These are phyloP conservation scores for Fusarium brevicatenulatum DNA, from an alignment of 2,329 filamentous ascomycete genomes.

Conservation along the genomic window DNA sequence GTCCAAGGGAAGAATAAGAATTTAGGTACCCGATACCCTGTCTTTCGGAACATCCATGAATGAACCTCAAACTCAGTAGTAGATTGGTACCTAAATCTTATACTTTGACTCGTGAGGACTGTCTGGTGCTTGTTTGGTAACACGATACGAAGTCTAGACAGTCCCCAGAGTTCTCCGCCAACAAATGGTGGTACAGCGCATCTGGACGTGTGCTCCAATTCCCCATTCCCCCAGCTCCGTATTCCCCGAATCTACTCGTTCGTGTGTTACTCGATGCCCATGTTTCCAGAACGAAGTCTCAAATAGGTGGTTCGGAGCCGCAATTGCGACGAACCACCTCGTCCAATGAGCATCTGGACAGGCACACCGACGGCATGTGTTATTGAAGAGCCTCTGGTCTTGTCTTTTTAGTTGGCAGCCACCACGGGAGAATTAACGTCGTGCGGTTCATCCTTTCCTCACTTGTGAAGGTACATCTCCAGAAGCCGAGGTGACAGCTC, in stretches of 20 bases:
- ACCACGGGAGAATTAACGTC: constrained; percentile 19
- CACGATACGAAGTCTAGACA: background rate
- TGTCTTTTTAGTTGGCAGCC: constrained; percentile 32
- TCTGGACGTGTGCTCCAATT: constrained; percentile 12
- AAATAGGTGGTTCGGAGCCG: constrained; percentile 31
- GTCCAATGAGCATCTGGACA: constrained; percentile 9
- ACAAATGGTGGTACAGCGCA: background rate
- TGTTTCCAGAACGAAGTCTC: constrained; percentile 3
- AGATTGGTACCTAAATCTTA: constrained; percentile 7
- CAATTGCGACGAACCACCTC: constrained; percentile 18
- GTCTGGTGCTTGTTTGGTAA: background rate
- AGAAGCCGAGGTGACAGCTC: background rate
- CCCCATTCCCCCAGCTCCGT: constrained; percentile 17
- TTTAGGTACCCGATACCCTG: background rate
- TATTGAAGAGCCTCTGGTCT: constrained; percentile 18
- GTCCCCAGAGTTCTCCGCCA: constrained; percentile 28
- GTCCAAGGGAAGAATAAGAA: constrained; percentile 1
- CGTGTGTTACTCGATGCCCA: background rate
- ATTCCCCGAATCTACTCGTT: constrained; percentile 1
- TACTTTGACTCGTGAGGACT: background rate
- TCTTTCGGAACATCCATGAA: background rate
- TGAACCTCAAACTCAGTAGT: background rate
- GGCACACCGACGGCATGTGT: constrained; percentile 25
- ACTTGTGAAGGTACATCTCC: constrained; percentile 5
- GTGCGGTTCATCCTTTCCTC: constrained; percentile 17